Percentiles rank a stretch among this genome's conserved stretches.
phyloP scores from a whole-genome alignment of 768 basidiomycete species.

The Coprinopsis cinerea region DNA sequence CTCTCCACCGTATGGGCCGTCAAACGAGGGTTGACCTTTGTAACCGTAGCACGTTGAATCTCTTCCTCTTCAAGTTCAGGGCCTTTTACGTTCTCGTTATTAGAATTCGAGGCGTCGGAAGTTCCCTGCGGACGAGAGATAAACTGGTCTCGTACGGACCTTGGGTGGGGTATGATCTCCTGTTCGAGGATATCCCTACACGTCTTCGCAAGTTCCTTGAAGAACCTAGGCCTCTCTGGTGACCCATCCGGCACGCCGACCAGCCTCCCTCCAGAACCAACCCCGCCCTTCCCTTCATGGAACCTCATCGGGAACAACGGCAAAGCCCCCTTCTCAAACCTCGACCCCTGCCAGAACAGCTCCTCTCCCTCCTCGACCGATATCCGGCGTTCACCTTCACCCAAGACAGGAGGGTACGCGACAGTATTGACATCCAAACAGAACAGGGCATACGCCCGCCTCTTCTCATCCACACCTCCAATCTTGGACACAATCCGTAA shows the following conservation, averaged over 20 bases:
- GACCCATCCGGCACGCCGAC: too few species aligned
- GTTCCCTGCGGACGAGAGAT: not conserved
- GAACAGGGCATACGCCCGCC: constrained; percentile 60
- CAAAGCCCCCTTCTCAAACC: not conserved
- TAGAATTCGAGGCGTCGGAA: not conserved
- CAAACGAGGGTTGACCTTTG: constrained; percentile 49
- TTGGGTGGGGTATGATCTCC: constrained; percentile 33
- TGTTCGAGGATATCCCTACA: constrained; percentile 51
- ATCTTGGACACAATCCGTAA: constrained; percentile 77
- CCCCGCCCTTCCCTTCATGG: not conserved
- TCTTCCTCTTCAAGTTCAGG: constrained; percentile 22
- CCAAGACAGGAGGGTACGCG: not conserved
- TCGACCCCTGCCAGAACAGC: constrained; percentile 4
- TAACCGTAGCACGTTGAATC: constrained; percentile 48
- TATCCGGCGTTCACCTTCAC: too few species aligned
- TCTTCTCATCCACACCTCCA: constrained; percentile 63
- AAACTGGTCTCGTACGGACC: constrained; percentile 14
- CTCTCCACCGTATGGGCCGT: constrained; percentile 77
- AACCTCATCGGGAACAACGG: constrained; percentile 6
- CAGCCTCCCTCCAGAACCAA: not conserved
- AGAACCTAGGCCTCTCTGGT: too few species aligned
- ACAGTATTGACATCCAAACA: constrained; percentile 9
- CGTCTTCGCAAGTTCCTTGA: constrained; percentile 40
- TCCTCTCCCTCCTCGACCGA: not conserved
- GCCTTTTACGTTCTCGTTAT: not conserved